These are phyloP conservation scores for Sporobolomyces phaffii DNA, from an alignment of 768 basidiomycete genomes.

Conservation along the genomic window DNA sequence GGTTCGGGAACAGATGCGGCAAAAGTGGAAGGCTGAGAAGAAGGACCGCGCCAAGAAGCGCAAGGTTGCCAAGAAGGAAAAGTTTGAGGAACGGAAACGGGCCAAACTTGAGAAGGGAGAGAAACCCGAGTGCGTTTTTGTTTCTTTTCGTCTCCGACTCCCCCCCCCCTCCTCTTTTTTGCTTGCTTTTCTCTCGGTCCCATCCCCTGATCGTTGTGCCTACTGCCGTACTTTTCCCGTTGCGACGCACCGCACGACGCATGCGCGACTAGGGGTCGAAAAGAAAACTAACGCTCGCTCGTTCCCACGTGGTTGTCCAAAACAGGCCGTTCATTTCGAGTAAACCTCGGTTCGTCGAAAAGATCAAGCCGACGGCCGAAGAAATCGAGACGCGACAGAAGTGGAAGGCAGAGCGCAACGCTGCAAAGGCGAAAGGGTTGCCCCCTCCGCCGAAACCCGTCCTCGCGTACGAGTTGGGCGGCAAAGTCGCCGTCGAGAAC, in stretches of 20 bases:
- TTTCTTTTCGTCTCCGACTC: background rate
- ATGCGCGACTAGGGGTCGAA: too few relatives aligned
- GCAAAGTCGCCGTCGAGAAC: conserved; percentile 20
- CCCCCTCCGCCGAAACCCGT: conserved; percentile 17
- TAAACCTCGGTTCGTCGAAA: conserved; percentile 26
- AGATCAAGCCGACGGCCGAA: conserved; percentile 27
- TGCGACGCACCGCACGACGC: too few relatives aligned
- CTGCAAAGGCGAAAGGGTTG: conserved; percentile 15
- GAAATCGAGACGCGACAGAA: conserved; percentile 27
- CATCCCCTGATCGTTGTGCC: too few relatives aligned
- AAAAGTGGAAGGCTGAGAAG: conserved; percentile 20
- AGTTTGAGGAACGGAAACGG: conserved; percentile 1
- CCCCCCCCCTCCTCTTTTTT: too few relatives aligned
- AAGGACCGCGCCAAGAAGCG: conserved; percentile 8
- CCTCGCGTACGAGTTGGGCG: conserved; percentile 32
- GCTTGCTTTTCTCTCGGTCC: too few relatives aligned
- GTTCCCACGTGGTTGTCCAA: too few relatives aligned
- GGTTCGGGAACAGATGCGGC: conserved; percentile 28
- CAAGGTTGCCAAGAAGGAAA: background rate
- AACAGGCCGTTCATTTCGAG: conserved; percentile 9
- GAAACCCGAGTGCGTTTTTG: conserved; percentile 6
- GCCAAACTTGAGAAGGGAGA: conserved; percentile 13
- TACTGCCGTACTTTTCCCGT: too few relatives aligned
- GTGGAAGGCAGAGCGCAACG: conserved; percentile 29
- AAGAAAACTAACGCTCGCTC: background rate